Base-by-base conservation (phyloP, 2,329 filamentous ascomycete genomes). In the Penicillium sp. region DNA sequence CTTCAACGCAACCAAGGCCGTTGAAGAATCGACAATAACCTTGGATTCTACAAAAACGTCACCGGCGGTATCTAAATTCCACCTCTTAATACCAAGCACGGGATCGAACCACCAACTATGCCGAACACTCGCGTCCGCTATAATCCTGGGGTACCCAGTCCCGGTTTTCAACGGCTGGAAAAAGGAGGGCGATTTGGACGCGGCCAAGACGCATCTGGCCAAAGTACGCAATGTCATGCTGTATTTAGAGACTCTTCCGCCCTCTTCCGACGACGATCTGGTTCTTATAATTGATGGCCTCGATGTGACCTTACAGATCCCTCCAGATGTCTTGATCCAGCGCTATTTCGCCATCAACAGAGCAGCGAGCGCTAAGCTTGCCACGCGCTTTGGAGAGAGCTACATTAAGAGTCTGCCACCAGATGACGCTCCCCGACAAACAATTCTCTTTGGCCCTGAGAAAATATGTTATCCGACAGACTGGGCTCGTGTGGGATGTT, bases 141-240 rank as follows among this genome's bases (percentile, higher is more conserved):
- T 30, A 5, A 46, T 50, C 18, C 41, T 57, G 35, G 55, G 55
- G 7, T 57, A 57, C 18, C 52, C 55, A 1, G 44, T 48, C 13
- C 46, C 55, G 1, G 52, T 54, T 18, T 48, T 57, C n/a, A 57
- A 55, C 31, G 55, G 55, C 24, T 57, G 55, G 55, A 53, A 43
- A 20, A 50, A 57, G 22, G 41, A 54, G 27, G 55, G 52, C 2
- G 55, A 53, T 5, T 18, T 57, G 40, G 55, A 57, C 45, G 55
- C 55, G 1, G 48, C 48, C 3, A 49, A 52, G 24, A 54, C 51
- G 10, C 55, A 57, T 39, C 28, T 57, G 4, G 55, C 55, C 13
- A 57, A 57, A 46, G 55, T 57, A 7, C 55, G 51, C 51, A 57
- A 50, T 14, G 52, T 54, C 4, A 35, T 57, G 51, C 44, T 48